Conservation (phyloP, 2,329 filamentous ascomycete genomes). For the Hypoxylon sp. region DNA sequence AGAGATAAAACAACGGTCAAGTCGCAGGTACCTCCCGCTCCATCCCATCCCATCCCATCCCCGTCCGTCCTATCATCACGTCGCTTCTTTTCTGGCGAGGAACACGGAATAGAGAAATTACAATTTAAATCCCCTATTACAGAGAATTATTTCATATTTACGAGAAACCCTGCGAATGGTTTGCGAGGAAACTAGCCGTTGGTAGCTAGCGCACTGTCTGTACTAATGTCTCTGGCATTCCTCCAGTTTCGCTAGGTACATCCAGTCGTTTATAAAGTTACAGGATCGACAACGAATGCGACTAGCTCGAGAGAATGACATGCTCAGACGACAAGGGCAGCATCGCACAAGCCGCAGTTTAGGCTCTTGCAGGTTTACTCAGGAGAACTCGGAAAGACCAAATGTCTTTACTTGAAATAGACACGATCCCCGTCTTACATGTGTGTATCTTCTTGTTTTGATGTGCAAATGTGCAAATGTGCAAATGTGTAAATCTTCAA, state of each 20-base stretch:
- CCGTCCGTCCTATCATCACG: constrained; percentile 1
- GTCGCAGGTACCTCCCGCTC: constrained; percentile 7
- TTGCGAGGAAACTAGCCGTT: constrained; percentile 1
- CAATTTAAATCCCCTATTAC: constrained; percentile 12
- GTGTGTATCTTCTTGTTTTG: constrained; percentile 11
- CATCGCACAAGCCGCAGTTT: constrained; percentile 32
- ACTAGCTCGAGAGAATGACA: constrained; percentile 38
- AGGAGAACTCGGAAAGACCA: constrained; percentile 13
- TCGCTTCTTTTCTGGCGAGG: neutral
- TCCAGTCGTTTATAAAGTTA: constrained; percentile 32
- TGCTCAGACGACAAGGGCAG: constrained; percentile 31
- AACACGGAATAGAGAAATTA: constrained; percentile 7
- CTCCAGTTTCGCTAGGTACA: constrained; percentile 38
- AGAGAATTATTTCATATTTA: constrained; percentile 15
- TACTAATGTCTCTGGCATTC: constrained; percentile 39
- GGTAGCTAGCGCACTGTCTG: constrained; percentile 21
- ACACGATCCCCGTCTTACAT: constrained; percentile 19
- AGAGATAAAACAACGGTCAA: constrained; percentile 34
- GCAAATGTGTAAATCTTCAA: constrained; percentile 12
- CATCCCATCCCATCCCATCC: constrained; percentile 18
- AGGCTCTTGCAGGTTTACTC: constrained; percentile 6
- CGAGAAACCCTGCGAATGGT: constrained; percentile 10
- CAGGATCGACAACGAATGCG: constrained; percentile 43
- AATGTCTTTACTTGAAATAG: constrained; percentile 18
- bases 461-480: constrained; percentile 13